These are phyloP conservation scores for Myochromella boudieri DNA, from an alignment of 768 basidiomycete species.

Conservation along the genomic window DNA sequence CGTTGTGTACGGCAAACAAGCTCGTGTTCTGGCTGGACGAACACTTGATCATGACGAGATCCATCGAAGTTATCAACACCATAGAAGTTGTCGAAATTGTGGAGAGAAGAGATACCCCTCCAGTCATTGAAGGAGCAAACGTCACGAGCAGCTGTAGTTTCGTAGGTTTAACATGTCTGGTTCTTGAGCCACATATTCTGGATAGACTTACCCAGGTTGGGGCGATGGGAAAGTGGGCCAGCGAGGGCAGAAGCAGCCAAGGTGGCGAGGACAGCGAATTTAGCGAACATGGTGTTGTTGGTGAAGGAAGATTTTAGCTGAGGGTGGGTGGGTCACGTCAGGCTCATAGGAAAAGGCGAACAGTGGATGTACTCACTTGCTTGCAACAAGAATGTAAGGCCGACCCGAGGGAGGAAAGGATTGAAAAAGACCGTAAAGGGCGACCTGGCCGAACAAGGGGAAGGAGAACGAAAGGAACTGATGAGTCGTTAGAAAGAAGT, in stretches of 20 bases:
- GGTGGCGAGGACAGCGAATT: constrained; percentile 31
- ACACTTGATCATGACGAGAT: constrained; percentile 27
- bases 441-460: constrained; percentile 39
- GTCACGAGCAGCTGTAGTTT: constrained; percentile 10
- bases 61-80: constrained; percentile 43
- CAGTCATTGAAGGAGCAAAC: constrained; percentile 33
- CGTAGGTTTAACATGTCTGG: neutral
- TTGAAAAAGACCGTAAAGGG: constrained; percentile 31
- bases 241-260: constrained; percentile 30
- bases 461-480: constrained; percentile 21
- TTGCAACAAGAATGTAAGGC: constrained; percentile 27
- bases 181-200: neutral
- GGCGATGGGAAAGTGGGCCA: constrained; percentile 26
- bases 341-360: neutral
- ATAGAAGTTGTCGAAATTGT: constrained; percentile 45
- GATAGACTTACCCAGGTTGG: constrained; percentile 23
- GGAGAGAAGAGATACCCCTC: constrained; percentile 35
- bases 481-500: constrained; percentile 1
- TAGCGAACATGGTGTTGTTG: constrained; percentile 33
- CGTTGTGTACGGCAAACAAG: constrained; percentile 38
- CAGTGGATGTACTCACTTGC: constrained; percentile 18
- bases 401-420: constrained; percentile 23
- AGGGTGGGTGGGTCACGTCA: neutral
- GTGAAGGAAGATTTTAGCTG: neutral
- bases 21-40: constrained; percentile 30